These are phyloP conservation scores for Rhodotorula sp. DNA, from an alignment of 1,284 basidiomycete species.

Conservation along the genomic window DNA sequence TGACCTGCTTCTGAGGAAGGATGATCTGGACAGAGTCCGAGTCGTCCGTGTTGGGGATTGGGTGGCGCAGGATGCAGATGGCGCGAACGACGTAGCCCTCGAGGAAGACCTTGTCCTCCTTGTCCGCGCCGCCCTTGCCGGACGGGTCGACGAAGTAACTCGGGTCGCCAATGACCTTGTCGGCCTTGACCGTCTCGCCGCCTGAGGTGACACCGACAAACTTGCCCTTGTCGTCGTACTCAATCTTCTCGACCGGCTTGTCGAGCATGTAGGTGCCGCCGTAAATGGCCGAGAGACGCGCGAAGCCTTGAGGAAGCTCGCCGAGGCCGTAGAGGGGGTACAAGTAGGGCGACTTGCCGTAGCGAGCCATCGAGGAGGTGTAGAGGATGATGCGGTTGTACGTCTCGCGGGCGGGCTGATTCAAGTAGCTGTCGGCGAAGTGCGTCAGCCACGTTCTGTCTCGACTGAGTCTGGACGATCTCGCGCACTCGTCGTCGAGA, in stretches of 20 bases:
- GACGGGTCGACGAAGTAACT: conserved; percentile 80
- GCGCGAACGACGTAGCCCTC: conserved; percentile 93
- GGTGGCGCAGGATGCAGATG: conserved; percentile 97
- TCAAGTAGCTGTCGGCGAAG: conserved; percentile 69
- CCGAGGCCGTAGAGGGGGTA: conserved; percentile 99
- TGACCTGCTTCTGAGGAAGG: conserved; percentile 98
- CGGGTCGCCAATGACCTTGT: conserved; percentile 96
- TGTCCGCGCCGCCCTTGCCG: conserved; percentile 49
- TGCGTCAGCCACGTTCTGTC: not conserved
- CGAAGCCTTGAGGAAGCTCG: conserved; percentile 97
- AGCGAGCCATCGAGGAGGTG: conserved; percentile 97
- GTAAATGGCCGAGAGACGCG: conserved; percentile 96
- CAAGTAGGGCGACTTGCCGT: conserved; percentile 99
- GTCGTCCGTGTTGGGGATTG: conserved; percentile 96
- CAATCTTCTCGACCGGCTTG: conserved; percentile 88
- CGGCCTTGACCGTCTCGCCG: conserved; percentile 91
- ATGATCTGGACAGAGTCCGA: conserved; percentile 94
- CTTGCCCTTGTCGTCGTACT: conserved; percentile 78
- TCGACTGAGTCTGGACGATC: too few species aligned
- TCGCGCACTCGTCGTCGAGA: conserved; percentile 86
- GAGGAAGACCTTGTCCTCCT: conserved; percentile 74
- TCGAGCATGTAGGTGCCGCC: conserved; percentile 99
- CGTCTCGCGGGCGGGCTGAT: conserved; percentile 80
- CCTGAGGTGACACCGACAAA: conserved; percentile 90
- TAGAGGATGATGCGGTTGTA: conserved; percentile 97